Evolutionary conservation across 2,329 filamentous ascomycete species (phyloP).

Genomic region (Didymosphaeria variabile): DNA sequence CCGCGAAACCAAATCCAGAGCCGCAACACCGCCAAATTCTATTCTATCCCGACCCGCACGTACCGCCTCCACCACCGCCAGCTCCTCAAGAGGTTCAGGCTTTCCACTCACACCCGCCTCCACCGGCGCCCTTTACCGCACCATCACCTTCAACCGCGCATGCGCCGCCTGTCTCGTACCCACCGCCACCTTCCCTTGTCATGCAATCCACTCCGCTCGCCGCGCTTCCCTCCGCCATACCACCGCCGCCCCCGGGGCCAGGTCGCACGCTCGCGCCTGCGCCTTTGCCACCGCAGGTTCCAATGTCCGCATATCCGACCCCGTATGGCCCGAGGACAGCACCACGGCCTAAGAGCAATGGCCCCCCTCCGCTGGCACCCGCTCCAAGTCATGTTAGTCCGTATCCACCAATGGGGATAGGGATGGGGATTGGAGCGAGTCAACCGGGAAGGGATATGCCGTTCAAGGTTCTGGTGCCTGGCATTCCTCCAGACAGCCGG

Average conservation of each 20-base stretch:
- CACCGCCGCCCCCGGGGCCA: conserved; percentile 16
- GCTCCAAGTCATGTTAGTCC: conserved; percentile 41
- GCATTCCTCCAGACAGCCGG: conserved; percentile 33
- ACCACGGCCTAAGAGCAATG: conserved; percentile 23
- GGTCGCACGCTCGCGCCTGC: conserved; percentile 36
- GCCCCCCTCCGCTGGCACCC: conserved; percentile 37
- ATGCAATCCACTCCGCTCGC: conserved; percentile 40
- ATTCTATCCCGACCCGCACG: conserved; percentile 25
- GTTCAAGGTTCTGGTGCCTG: conserved; percentile 45
- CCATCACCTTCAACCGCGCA: conserved; percentile 35
- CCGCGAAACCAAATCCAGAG: conserved; percentile 28
- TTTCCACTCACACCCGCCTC: conserved; percentile 29
- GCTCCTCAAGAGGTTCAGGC: conserved; percentile 28
- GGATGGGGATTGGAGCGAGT: conserved; percentile 10
- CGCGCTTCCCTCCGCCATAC: conserved; percentile 25
- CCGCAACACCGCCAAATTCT: conserved; percentile 20
- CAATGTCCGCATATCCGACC: conserved; percentile 21
- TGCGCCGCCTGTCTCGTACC: conserved; percentile 19
- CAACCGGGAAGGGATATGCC: conserved; percentile 29
- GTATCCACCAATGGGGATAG: conserved; percentile 30
- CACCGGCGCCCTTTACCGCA: conserved; percentile 28
- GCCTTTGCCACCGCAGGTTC: conserved; percentile 29
- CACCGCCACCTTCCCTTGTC: conserved; percentile 35
- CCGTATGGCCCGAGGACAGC: conserved; percentile 27
- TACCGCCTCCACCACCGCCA: conserved; percentile 23